Conservation (phyloP, 768 basidiomycete species). For the Pisolithus microcarpus region DNA sequence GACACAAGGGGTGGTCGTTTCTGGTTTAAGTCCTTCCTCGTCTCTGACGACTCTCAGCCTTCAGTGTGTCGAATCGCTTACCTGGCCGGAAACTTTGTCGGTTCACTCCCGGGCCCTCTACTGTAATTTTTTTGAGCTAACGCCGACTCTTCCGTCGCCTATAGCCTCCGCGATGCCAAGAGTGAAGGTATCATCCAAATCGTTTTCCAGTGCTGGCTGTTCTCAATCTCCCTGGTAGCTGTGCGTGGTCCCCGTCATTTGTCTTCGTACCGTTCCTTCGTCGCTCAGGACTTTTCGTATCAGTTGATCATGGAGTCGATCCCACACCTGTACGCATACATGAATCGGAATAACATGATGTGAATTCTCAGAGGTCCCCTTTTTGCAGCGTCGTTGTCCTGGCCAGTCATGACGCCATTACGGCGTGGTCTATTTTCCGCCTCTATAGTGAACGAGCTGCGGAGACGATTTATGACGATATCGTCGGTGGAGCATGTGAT, state of each 20-base stretch:
- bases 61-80: slow-evolving; percentile 36
- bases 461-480: slow-evolving; percentile 24
- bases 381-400: slow-evolving; percentile 29
- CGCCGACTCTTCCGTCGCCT: background rate
- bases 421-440: slow-evolving; percentile 42
- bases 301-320: slow-evolving; percentile 47
- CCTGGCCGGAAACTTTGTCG: slow-evolving; percentile 42
- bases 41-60: slow-evolving; percentile 6
- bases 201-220: slow-evolving; percentile 42
- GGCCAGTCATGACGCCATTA: slow-evolving; percentile 39
- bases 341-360: too few species aligned
- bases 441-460: slow-evolving; percentile 29
- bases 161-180: slow-evolving; percentile 23
- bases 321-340: slow-evolving; percentile 37
- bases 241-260: slow-evolving; percentile 23
- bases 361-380: background rate
- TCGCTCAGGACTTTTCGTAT: background rate
- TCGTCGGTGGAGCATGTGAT: slow-evolving; percentile 34
- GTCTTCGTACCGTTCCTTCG: background rate
- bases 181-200: slow-evolving; percentile 45
- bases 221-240: slow-evolving; percentile 38
- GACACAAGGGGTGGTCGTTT: background rate
- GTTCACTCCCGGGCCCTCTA: slow-evolving; percentile 7
- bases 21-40: background rate
- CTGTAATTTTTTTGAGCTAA: background rate